These are phyloP conservation scores for Camellia japonica DNA, from an alignment of 148 eudicot genomes.

Conservation along the genomic window DNA sequence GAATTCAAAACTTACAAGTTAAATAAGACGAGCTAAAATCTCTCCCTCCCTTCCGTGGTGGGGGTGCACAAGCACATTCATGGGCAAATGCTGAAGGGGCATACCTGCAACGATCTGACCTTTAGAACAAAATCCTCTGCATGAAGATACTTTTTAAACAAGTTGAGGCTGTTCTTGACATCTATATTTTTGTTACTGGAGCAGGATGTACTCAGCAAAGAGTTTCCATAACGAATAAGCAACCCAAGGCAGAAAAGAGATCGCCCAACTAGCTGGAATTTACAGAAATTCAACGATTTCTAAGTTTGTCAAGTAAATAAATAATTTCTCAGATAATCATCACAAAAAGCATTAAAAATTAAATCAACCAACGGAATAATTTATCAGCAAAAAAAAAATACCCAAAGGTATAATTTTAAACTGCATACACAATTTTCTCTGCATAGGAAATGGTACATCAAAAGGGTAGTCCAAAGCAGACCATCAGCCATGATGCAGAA, in stretches of 20 bases:
- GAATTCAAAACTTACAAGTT: conserved; percentile 7
- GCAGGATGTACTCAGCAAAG: conserved; percentile 41
- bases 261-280: conserved; percentile 80
- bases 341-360: neutral
- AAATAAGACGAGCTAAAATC: no score
- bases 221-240: conserved; percentile 85
- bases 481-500: neutral
- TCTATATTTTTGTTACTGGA: conserved; percentile 45
- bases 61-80: neutral
- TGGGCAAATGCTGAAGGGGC: conserved; percentile 3
- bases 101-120: conserved; percentile 89
- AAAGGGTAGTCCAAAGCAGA: neutral
- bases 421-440: neutral
- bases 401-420: neutral
- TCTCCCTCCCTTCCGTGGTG: neutral
- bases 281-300: conserved; percentile 10
- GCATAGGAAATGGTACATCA: neutral
- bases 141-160: conserved; percentile 83
- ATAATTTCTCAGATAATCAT: neutral
- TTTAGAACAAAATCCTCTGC: conserved; percentile 84
- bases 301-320: neutral
- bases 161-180: conserved; percentile 50
- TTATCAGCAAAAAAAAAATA: no score
- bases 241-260: conserved; percentile 94
- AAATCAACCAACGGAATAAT: neutral